Evolutionary conservation across 129 eudicot species (phyloP).

Genomic region (Flaveria trinervia): DNA sequence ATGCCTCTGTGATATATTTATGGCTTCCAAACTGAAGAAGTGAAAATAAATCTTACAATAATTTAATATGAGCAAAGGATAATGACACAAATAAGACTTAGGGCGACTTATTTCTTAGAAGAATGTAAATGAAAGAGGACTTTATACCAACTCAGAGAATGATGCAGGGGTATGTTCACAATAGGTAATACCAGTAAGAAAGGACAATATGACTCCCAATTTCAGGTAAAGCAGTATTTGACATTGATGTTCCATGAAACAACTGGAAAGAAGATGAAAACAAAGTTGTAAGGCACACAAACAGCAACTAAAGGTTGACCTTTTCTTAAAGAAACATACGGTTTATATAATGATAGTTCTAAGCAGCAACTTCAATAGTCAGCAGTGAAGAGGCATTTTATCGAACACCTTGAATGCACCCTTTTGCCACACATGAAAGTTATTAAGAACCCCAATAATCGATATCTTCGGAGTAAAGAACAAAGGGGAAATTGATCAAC

Average conservation of each 20-base stretch:
- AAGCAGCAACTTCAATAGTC: neutral
- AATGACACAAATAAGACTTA: neutral
- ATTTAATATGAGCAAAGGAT: neutral
- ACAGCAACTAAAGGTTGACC: neutral
- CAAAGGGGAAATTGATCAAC: neutral
- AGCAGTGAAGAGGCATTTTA: constrained; percentile 25
- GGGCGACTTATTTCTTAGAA: neutral
- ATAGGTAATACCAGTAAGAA: constrained; percentile 38
- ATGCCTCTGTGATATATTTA: constrained; percentile 56
- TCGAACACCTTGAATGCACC: constrained; percentile 30
- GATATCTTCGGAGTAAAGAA: neutral
- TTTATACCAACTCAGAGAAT: constrained; percentile 30
- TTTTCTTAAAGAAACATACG: neutral
- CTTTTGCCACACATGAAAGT: neutral
- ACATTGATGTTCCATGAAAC: constrained; percentile 41
- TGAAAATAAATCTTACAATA: neutral
- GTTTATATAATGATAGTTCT: neutral
- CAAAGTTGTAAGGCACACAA: constrained; percentile 1
- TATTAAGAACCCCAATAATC: neutral
- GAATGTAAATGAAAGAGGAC: neutral
- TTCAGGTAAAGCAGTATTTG: constrained; percentile 26
- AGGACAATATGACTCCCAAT: constrained; percentile 32
- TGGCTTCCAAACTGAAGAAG: constrained; percentile 34
- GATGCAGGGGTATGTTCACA: constrained; percentile 27
- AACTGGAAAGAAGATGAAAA: constrained; percentile 21